Base-by-base conservation (phyloP, 345 rosid genomes). In the Tarenaya hassleriana region DNA sequence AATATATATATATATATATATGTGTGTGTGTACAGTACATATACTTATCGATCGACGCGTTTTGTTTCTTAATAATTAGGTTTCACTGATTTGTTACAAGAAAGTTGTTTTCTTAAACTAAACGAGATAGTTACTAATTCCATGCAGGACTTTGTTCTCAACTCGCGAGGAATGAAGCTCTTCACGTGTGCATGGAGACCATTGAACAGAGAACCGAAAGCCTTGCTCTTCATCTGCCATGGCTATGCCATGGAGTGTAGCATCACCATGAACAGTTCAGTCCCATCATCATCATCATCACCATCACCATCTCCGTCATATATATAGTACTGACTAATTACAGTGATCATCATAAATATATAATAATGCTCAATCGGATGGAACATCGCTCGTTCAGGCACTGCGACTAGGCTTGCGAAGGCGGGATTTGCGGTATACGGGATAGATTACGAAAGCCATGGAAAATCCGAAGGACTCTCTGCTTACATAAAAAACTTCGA, bases 201-300 rank as follows among this genome's bases (percentile, higher is more conserved):
- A 0, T 14, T 16, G 17, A 58, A 60, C 5, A 66, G 69, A 65
- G 82, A 79, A 67, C 74, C 86, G 10, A 81, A 78, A 64, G 97
- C 77, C 40, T 54, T 86, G 69, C 58, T 86, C 59, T 89, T 81
- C 69, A 44, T 89, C 37, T 86, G 89, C 72, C 95, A 89, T 60
- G 97, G 97, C 3, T 89, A 89, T 41, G 95, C 70, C 59, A 89
- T 89, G 97, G 97, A 89, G 39, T 79, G 94, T 69, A 86, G 95
- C 79, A 74, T 83, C 58, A 79, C 95, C 71, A 81, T 86, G 97
- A 66, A 73, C 67, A 77, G 95, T 89, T 62, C 18, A 5, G 55
- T 54, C 34, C 35, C 18, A 29, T 38, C 2, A 71, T 76, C 47
- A 42, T 12, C 18, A n/a, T n/a, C n/a, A n/a, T n/a, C n/a, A 4